phyloP scores from a whole-genome alignment of 202 grass and related monocot species.

The Digitaria exilis region DNA sequence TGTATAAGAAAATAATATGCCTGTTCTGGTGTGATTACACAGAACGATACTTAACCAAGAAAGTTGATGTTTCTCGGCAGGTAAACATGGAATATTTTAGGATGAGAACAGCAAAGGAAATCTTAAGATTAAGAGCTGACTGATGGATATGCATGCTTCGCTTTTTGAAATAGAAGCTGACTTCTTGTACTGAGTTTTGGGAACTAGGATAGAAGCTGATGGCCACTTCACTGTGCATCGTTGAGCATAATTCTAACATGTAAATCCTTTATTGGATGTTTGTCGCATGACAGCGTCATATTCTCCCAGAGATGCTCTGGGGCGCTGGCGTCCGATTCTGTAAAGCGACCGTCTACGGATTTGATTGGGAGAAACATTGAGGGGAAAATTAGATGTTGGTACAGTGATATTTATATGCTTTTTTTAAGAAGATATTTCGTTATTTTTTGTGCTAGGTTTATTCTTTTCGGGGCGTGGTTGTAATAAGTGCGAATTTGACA shows the following conservation, averaged over 20 bases:
- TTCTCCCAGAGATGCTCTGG: not conserved
- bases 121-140: constrained; percentile 66
- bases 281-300: constrained; percentile 4
- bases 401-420: not conserved
- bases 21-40: not conserved
- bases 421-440: not conserved
- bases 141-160: constrained; percentile 16
- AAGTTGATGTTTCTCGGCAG: constrained; percentile 50
- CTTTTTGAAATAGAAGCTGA: constrained; percentile 7
- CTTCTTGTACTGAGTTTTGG: not conserved
- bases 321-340: not conserved
- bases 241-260: not conserved
- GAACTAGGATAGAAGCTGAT: constrained; percentile 26
- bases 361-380: not conserved
- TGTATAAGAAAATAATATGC: not conserved
- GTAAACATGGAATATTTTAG: constrained; percentile 86
- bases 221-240: not conserved
- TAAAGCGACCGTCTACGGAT: constrained; percentile 30
- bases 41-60: not conserved
- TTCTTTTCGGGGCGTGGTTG: not conserved
- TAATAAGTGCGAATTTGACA: not conserved
- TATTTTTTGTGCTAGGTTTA: not conserved
- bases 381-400: not conserved
- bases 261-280: constrained; percentile 18
- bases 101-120: constrained; percentile 69